A percentile compares a stretch with the other conserved stretches of the same genome.
Evolutionary conservation across 225 moss, liverwort and hornwort genomes (phyloP).

Genomic region (Straminergon stramineum): DNA sequence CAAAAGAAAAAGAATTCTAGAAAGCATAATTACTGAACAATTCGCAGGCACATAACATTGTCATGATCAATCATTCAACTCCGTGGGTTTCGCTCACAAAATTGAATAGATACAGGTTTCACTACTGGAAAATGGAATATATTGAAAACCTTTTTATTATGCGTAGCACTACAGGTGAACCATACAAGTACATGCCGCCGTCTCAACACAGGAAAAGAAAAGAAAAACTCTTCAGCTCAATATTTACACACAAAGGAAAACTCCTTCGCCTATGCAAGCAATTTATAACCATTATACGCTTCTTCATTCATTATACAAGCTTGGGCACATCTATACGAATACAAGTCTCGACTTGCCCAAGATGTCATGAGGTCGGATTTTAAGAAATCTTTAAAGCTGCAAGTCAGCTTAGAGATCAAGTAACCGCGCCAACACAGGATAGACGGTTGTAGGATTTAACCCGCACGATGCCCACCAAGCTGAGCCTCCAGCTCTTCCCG

Average conservation of each 20-base stretch:
- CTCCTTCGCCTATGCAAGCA: neutral
- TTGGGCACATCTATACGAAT: neutral
- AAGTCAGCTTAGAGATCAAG: neutral
- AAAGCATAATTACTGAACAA: neutral
- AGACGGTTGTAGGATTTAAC: neutral
- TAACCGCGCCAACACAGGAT: neutral
- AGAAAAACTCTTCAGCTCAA: neutral
- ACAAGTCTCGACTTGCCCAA: neutral
- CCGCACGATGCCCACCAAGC: conserved; percentile 17
- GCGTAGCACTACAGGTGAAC: neutral
- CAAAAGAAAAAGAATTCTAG: neutral
- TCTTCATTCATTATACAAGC: neutral
- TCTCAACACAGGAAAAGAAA: neutral
- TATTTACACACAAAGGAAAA: neutral
- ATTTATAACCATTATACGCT: neutral
- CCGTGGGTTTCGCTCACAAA: neutral
- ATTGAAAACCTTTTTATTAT: neutral
- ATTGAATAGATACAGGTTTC: neutral
- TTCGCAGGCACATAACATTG: neutral
- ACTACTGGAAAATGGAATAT: neutral
- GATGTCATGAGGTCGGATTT: neutral
- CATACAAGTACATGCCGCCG: neutral
- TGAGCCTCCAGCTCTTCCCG: conserved; percentile 36
- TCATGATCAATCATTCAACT: neutral
- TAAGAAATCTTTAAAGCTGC: neutral